Conservation (phyloP, 768 basidiomycete genomes). For the Rhodocollybia butyracea region DNA sequence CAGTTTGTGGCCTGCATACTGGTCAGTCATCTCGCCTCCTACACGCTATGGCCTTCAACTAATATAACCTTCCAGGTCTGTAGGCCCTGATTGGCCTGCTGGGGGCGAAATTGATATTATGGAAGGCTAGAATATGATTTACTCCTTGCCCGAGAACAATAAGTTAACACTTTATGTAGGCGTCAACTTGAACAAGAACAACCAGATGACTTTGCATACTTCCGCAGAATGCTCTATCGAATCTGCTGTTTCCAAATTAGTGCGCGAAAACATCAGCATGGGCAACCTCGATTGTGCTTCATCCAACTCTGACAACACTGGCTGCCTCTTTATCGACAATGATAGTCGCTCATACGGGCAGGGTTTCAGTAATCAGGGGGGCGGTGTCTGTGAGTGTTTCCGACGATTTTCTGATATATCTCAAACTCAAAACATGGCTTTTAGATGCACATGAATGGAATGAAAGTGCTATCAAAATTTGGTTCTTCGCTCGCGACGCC, state of each 20-base stretch:
- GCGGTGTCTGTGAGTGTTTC: constrained; percentile 41
- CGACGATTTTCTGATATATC: too few relatives aligned
- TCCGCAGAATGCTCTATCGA: neutral
- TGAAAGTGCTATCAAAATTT: constrained; percentile 46
- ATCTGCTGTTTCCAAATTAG: neutral
- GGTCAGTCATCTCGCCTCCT: neutral
- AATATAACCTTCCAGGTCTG: neutral
- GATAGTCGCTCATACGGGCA: constrained; percentile 36
- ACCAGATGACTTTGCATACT: constrained; percentile 26
- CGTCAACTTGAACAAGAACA: constrained; percentile 41
- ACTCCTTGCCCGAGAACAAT: neutral
- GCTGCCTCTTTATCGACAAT: constrained; percentile 47
- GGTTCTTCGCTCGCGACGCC: constrained; percentile 49
- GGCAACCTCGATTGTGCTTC: constrained; percentile 6
- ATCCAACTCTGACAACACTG: constrained; percentile 32
- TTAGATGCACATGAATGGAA: constrained; percentile 49
- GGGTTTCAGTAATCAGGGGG: constrained; percentile 41
- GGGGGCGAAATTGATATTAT: neutral
- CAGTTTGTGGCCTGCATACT: constrained; percentile 47
- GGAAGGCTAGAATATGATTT: constrained; percentile 13
- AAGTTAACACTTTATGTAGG: constrained; percentile 40
- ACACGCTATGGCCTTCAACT: neutral
- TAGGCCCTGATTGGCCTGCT: constrained; percentile 11
- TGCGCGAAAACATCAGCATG: neutral
- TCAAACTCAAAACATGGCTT: neutral